phyloP scores from a whole-genome alignment of 306 rosid genomes.

The Medicago lupulina region DNA sequence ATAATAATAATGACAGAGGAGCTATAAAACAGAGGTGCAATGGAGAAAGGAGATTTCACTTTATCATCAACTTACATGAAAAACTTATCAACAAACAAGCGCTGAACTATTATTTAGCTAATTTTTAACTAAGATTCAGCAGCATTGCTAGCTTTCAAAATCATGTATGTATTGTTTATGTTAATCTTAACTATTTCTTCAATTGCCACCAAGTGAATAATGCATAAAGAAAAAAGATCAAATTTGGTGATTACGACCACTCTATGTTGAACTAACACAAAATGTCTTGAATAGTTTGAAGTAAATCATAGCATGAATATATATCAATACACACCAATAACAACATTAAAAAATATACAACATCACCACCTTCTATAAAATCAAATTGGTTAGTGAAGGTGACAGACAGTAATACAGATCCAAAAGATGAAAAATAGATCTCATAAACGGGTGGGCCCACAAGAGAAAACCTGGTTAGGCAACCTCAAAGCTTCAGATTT shows the following conservation, averaged over 20 bases:
- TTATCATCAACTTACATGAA: neutral
- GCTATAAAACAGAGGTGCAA: conserved; percentile 4
- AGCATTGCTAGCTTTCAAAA: conserved; percentile 7
- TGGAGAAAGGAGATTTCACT: neutral
- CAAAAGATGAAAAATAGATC: conserved; percentile 37
- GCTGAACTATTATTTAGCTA: neutral
- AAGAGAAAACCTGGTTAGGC: conserved; percentile 82
- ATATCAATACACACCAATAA: conserved; percentile 8
- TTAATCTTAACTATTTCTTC: neutral
- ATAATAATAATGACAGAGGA: no score
- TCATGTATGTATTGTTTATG: neutral
- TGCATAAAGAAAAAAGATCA: neutral
- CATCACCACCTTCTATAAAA: neutral
- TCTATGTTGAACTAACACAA: neutral
- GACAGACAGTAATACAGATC: neutral
- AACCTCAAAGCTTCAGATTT: conserved; percentile 76
- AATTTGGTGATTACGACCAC: neutral
- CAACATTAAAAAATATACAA: neutral
- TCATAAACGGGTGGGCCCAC: conserved; percentile 52
- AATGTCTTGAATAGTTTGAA: neutral
- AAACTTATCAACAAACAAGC: neutral
- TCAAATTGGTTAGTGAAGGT: neutral
- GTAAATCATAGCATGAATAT: neutral
- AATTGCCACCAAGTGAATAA: neutral
- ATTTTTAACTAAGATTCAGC: neutral